Percentiles rank a stretch among this genome's conserved stretches.
Conservation (phyloP, 805 yeast genomes). For the Spathaspora arborariae region DNA sequence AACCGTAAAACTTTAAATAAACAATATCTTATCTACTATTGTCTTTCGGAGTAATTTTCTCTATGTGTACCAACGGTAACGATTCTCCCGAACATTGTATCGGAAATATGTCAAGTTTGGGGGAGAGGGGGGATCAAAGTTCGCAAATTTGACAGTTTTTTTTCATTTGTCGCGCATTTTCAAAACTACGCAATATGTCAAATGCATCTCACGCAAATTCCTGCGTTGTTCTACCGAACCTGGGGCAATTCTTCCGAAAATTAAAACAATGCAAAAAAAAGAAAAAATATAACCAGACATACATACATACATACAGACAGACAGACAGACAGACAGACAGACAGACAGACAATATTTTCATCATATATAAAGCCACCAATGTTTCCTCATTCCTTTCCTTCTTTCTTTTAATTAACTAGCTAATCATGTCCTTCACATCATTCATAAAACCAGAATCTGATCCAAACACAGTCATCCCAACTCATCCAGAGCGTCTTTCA, state of each 20-base stretch:
- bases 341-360: too few species aligned
- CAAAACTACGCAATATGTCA: neutral
- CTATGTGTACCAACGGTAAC: neutral
- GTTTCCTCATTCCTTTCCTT: neutral
- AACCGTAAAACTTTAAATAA: too few species aligned
- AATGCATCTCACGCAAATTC: neutral
- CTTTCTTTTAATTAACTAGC: neutral
- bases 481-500: slow-evolving; percentile 13
- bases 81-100: neutral
- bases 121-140: neutral
- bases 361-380: neutral
- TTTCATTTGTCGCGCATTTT: neutral
- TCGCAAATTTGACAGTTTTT: neutral
- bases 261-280: neutral
- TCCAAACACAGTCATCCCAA: slow-evolving; percentile 5
- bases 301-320: too few species aligned
- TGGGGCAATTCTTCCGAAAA: slow-evolving; percentile 1
- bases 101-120: neutral
- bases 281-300: neutral
- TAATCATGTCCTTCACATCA: slow-evolving; percentile 6
- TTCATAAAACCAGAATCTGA: slow-evolving; percentile 10
- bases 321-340: too few species aligned
- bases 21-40: too few species aligned
- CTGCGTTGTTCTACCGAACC: neutral
- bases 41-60: neutral